Evolutionary conservation across 768 basidiomycete genomes (phyloP).

Genomic region (Termitomyces sp.): DNA sequence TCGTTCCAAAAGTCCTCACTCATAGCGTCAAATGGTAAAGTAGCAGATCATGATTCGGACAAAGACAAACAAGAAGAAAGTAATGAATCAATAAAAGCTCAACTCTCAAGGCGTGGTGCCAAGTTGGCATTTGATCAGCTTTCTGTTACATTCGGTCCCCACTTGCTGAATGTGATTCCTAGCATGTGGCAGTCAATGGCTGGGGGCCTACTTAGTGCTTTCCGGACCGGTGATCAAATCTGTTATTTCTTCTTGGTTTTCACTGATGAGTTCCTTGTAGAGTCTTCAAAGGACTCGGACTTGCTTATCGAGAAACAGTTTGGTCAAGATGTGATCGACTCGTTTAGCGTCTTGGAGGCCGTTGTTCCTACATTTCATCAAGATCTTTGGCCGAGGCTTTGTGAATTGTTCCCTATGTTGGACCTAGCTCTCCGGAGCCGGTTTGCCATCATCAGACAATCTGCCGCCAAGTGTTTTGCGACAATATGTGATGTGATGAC

Average conservation of each 20-base stretch:
- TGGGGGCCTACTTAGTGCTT: slow-evolving; percentile 66
- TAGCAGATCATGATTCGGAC: slow-evolving; percentile 34
- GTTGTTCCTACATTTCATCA: slow-evolving; percentile 72
- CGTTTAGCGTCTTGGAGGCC: slow-evolving; percentile 83
- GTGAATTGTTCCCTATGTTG: slow-evolving; percentile 71
- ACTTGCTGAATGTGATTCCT: slow-evolving; percentile 75
- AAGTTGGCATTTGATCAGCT: slow-evolving; percentile 76
- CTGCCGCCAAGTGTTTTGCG: slow-evolving; percentile 82
- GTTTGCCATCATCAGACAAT: slow-evolving; percentile 87
- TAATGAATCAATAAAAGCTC: slow-evolving; percentile 59
- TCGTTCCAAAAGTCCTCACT: slow-evolving; percentile 53
- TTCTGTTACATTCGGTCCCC: slow-evolving; percentile 68
- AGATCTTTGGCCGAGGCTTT: slow-evolving; percentile 63
- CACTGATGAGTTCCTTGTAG: slow-evolving; percentile 24
- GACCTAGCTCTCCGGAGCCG: slow-evolving; percentile 74
- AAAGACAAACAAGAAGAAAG: slow-evolving; percentile 38
- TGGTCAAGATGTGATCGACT: slow-evolving; percentile 91
- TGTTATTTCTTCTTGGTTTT: background rate
- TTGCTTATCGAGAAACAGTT: slow-evolving; percentile 60
- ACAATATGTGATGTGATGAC: slow-evolving; percentile 86
- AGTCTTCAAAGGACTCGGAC: slow-evolving; percentile 55
- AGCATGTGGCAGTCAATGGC: slow-evolving; percentile 95
- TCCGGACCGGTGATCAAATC: slow-evolving; percentile 50
- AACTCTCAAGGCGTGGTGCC: slow-evolving; percentile 81
- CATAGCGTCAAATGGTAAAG: slow-evolving; percentile 24